phyloP scores from a whole-genome alignment of 2,329 filamentous ascomycete genomes.

The Claviceps pazoutovae region DNA sequence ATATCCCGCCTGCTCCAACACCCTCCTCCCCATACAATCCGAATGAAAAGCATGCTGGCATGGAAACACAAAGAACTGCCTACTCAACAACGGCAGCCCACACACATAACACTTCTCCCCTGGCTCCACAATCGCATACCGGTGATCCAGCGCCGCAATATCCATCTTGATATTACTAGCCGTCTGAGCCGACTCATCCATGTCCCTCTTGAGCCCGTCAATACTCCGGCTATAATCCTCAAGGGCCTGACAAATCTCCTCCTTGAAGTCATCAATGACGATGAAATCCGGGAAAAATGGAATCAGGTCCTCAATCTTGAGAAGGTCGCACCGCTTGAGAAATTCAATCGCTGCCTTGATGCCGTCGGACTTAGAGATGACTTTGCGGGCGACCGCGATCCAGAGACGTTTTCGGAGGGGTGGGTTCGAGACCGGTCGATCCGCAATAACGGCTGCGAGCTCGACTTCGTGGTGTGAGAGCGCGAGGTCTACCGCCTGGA shows the following conservation, averaged over 20 bases:
- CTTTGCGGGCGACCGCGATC: constrained; percentile 88
- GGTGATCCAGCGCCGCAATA: constrained; percentile 69
- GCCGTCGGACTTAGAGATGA: constrained; percentile 72
- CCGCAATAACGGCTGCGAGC: constrained; percentile 77
- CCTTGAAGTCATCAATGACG: constrained; percentile 97
- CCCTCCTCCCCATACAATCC: constrained; percentile 77
- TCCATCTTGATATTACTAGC: constrained; percentile 84
- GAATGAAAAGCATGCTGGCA: constrained; percentile 97
- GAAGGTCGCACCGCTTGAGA: constrained; percentile 74
- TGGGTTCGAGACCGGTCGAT: constrained; percentile 66
- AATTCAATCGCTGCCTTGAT: constrained; percentile 94
- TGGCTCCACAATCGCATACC: constrained; percentile 92
- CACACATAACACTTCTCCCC: constrained; percentile 91
- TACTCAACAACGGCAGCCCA: constrained; percentile 66
- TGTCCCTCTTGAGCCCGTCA: constrained; percentile 75
- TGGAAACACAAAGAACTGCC: constrained; percentile 96
- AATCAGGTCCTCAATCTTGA: constrained; percentile 92
- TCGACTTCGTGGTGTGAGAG: constrained; percentile 82
- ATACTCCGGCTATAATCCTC: constrained; percentile 91
- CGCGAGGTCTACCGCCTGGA: constrained; percentile 84
- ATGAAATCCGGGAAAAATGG: constrained; percentile 98
- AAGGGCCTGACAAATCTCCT: constrained; percentile 86
- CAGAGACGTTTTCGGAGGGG: constrained; percentile 83
- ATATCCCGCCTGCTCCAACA: constrained; percentile 67
- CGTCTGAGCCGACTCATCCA: constrained; percentile 86